Evolutionary conservation across 169 alveolate genomes (phyloP).

Genomic region (Cryptosporidium sp.): DNA sequence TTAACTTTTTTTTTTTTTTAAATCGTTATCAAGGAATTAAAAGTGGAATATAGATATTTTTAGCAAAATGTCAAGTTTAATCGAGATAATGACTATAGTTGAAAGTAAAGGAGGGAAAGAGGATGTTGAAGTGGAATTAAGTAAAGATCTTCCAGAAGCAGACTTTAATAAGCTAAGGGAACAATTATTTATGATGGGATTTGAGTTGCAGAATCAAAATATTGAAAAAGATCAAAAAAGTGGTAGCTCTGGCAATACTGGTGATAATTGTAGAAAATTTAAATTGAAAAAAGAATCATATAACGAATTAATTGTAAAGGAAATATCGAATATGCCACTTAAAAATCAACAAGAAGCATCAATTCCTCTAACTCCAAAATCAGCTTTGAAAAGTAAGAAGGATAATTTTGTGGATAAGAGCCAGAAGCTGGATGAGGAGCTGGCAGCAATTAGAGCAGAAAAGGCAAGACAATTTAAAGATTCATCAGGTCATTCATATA

Average conservation of each 20-base stretch:
- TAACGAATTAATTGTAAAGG: conserved; percentile 29
- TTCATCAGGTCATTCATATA: neutral
- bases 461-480: conserved; percentile 38
- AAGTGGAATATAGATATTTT: neutral
- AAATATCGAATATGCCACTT: neutral
- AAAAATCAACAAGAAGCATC: neutral
- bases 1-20: neutral
- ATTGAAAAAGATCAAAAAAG: too few species aligned
- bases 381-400: conserved; percentile 29
- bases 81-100: neutral
- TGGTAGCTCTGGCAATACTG: neutral
- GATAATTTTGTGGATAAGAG: conserved; percentile 39
- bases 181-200: conserved; percentile 20
- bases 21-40: neutral
- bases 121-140: conserved; percentile 11
- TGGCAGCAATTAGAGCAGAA: conserved; percentile 70
- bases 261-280: neutral
- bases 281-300: conserved; percentile 20
- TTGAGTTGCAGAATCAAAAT: neutral
- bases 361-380: conserved; percentile 3
- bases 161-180: conserved; percentile 2
- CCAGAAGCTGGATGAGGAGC: conserved; percentile 40
- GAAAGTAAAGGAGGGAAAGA: conserved; percentile 60
- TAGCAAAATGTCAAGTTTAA: neutral
- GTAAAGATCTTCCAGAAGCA: neutral